These are phyloP conservation scores for Saussurea involucrata DNA, from an alignment of 129 eudicot genomes.

Conservation along the genomic window DNA sequence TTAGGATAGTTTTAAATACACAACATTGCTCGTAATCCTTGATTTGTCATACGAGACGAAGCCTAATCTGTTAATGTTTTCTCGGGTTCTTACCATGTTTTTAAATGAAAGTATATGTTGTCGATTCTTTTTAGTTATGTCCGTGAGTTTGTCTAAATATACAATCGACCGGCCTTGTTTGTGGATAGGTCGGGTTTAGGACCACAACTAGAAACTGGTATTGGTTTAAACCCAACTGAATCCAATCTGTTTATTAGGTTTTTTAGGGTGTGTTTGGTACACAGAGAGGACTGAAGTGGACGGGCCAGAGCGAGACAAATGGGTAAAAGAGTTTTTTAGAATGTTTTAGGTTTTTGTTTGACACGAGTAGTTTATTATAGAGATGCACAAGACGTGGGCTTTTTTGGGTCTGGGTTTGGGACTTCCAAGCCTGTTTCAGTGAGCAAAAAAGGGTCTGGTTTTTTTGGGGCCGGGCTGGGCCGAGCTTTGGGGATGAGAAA, in stretches of 20 bases:
- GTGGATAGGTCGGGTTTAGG: not conserved
- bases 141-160: not conserved
- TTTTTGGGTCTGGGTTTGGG: not conserved
- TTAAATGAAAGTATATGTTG: not conserved
- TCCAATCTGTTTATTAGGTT: not conserved
- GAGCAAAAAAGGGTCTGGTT: not conserved
- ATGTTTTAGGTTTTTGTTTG: not conserved
- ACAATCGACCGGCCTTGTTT: not conserved
- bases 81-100: not conserved
- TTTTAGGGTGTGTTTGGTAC: not conserved
- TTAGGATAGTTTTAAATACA: conserved; percentile 24
- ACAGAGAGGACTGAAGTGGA: not conserved
- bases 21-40: conserved; percentile 14
- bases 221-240: not conserved
- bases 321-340: not conserved
- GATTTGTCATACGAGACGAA: conserved; percentile 23
- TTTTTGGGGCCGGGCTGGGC: not conserved
- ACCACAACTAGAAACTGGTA: not conserved
- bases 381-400: not conserved
- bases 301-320: not conserved
- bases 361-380: not conserved
- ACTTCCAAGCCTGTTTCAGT: not conserved
- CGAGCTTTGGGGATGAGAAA: not conserved
- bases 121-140: not conserved
- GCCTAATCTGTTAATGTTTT: conserved; percentile 1